Evolutionary conservation across 2,329 filamentous ascomycete genomes (phyloP).

Genomic region (Phoma herbarum): DNA sequence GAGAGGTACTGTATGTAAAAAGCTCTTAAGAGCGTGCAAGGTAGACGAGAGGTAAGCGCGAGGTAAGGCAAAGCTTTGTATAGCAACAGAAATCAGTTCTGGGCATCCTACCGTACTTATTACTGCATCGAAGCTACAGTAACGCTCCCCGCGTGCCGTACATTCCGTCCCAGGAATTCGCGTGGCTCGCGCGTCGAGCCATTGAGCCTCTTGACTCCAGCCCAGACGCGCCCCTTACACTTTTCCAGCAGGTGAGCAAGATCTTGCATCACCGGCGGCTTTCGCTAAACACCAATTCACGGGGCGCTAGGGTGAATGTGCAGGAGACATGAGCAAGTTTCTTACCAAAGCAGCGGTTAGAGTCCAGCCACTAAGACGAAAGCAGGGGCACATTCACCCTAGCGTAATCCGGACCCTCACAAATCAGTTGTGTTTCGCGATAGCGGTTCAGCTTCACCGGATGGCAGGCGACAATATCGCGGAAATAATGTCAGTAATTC

Average conservation of each 20-base stretch:
- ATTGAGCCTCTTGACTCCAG: conserved; percentile 25
- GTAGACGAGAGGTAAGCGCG: neutral
- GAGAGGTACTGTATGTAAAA: no score
- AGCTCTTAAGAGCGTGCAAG: neutral
- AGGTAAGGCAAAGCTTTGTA: conserved; percentile 11
- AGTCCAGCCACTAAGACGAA: conserved; percentile 29
- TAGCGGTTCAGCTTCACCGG: conserved; percentile 10
- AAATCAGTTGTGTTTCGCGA: conserved; percentile 1
- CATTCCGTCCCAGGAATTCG: conserved; percentile 36
- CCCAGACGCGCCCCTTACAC: conserved; percentile 25
- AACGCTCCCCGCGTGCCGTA: conserved; percentile 34
- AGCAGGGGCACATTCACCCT: conserved; percentile 29
- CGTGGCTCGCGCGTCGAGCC: conserved; percentile 37
- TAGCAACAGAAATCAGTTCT: conserved; percentile 9
- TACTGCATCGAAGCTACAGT: conserved; percentile 31
- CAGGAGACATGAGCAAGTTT: conserved; percentile 46
- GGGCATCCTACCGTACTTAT: conserved; percentile 43
- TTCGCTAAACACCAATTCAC: conserved; percentile 24
- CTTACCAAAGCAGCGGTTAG: conserved; percentile 33
- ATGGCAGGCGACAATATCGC: conserved; percentile 3
- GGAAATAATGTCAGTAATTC: conserved; percentile 3
- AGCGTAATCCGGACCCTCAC: conserved; percentile 7
- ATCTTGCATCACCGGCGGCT: conserved; percentile 32
- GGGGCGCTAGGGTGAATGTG: conserved; percentile 21
- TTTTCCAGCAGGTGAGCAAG: conserved; percentile 32